Conservation (phyloP, 768 basidiomycete species). For the Pulveroboletus ravenelii region DNA sequence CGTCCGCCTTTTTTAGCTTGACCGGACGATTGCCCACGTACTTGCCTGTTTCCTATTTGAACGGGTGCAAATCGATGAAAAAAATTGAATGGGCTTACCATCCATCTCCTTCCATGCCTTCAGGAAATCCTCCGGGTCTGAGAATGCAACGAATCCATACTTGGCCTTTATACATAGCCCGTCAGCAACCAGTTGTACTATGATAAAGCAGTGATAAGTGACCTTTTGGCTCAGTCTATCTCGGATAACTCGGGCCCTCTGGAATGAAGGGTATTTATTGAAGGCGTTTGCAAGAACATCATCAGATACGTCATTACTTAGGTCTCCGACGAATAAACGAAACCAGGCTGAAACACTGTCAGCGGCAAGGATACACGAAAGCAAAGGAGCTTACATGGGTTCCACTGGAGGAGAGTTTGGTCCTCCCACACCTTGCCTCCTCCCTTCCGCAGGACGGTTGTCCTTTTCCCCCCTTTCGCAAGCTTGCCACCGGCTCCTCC, state of each 20-base stretch:
- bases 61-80: background rate
- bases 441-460: conserved; percentile 92
- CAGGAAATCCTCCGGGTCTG: conserved; percentile 96
- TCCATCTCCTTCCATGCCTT: conserved; percentile 99
- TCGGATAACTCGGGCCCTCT: conserved; percentile 91
- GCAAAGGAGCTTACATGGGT: conserved; percentile 66
- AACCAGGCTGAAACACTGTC: conserved; percentile 72
- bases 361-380: background rate
- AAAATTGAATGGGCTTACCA: conserved; percentile 46
- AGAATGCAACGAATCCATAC: conserved; percentile 96
- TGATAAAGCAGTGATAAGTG: background rate
- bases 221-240: conserved; percentile 95
- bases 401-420: conserved; percentile 95
- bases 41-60: conserved; percentile 57
- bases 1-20: conserved; percentile 91
- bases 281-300: conserved; percentile 92
- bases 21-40: conserved; percentile 99
- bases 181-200: background rate
- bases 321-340: conserved; percentile 93
- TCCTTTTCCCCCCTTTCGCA: conserved; percentile 86
- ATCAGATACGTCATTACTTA: conserved; percentile 97
- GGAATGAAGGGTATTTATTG: conserved; percentile 87
- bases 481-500: conserved; percentile 82
- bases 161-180: conserved; percentile 59
- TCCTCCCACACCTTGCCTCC: conserved; percentile 99